Conservation (phyloP, 2,329 filamentous ascomycete species). For the Orbilia oligospora region DNA sequence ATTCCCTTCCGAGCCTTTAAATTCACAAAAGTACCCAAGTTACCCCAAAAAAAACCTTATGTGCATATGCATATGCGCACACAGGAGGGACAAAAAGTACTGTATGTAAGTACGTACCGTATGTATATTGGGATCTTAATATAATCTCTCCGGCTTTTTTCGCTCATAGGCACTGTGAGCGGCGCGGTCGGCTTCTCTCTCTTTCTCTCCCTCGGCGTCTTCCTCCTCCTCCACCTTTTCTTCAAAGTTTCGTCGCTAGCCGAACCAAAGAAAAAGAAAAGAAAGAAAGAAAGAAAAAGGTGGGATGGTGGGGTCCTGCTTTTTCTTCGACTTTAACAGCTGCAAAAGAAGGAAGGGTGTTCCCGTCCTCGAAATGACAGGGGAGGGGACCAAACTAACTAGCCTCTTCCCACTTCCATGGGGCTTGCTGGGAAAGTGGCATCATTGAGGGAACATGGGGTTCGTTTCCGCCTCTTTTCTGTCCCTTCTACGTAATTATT, state of each 20-base stretch:
- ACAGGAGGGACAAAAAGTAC: conserved; percentile 9
- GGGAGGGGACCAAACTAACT: conserved; percentile 19
- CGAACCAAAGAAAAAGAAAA: background rate
- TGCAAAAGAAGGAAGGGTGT: conserved; percentile 59
- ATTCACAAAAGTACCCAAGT: conserved; percentile 33
- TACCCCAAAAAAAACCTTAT: conserved; percentile 35
- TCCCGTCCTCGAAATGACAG: conserved; percentile 55
- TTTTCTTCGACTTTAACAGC: conserved; percentile 19
- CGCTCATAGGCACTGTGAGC: conserved; percentile 7
- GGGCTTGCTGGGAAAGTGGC: conserved; percentile 57
- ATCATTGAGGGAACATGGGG: conserved; percentile 58
- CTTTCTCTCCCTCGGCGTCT: conserved; percentile 10
- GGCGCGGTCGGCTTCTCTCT: background rate
- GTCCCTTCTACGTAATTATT: background rate
- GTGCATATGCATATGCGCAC: conserved; percentile 43
- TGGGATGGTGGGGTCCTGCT: conserved; percentile 52
- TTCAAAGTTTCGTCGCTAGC: conserved; percentile 12
- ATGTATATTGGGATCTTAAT: conserved; percentile 46
- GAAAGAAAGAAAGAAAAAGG: conserved; percentile 9
- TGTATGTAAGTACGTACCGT: background rate
- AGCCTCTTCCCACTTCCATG: conserved; percentile 28
- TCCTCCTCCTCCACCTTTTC: background rate
- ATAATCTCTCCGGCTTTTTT: conserved; percentile 41
- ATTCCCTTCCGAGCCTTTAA: conserved; percentile 6
- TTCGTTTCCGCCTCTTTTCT: conserved; percentile 46